Conservation (phyloP, 441 rosid genomes). For the Mallotus japonicus region DNA sequence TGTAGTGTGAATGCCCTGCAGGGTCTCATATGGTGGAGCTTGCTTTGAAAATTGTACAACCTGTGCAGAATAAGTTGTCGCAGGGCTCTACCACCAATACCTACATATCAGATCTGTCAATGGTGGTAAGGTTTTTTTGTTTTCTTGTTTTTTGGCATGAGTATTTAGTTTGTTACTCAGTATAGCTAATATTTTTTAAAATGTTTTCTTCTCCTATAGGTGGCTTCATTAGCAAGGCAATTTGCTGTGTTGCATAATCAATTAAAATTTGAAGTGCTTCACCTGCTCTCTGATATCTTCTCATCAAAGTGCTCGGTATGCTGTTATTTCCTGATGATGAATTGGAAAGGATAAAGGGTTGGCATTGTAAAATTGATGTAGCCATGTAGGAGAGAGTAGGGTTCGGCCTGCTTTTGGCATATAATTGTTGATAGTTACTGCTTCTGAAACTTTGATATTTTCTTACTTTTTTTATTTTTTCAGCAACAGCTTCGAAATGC, state of each 20-base stretch:
- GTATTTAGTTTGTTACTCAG: conserved; percentile 5
- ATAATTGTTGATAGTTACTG: conserved; percentile 7
- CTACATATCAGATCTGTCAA: conserved; percentile 49
- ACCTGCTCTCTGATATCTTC: conserved; percentile 66
- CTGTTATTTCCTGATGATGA: conserved; percentile 2
- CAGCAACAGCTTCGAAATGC: conserved; percentile 61
- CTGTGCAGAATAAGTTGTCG: conserved; percentile 51
- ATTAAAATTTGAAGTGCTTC: conserved; percentile 82
- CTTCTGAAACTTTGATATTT: conserved; percentile 13
- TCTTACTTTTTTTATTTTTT: conserved; percentile 32
- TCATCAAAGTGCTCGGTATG: conserved; percentile 60
- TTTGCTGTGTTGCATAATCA: conserved; percentile 81
- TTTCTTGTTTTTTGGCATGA: background rate
- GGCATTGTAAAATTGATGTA: background rate
- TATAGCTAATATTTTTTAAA: background rate
- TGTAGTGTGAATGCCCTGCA: conserved; percentile 29
- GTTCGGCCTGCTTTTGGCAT: background rate
- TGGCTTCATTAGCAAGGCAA: conserved; percentile 54
- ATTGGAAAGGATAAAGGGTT: background rate
- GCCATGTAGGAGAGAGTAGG: background rate
- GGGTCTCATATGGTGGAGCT: conserved; percentile 78
- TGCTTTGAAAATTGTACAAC: conserved; percentile 61
- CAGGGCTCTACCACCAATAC: conserved; percentile 36
- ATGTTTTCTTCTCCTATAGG: conserved; percentile 39
- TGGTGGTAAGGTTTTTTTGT: conserved; percentile 50